Evolutionary conservation across 2,329 filamentous ascomycete species (phyloP).

Genomic region (Coleophoma eucalyptorum): DNA sequence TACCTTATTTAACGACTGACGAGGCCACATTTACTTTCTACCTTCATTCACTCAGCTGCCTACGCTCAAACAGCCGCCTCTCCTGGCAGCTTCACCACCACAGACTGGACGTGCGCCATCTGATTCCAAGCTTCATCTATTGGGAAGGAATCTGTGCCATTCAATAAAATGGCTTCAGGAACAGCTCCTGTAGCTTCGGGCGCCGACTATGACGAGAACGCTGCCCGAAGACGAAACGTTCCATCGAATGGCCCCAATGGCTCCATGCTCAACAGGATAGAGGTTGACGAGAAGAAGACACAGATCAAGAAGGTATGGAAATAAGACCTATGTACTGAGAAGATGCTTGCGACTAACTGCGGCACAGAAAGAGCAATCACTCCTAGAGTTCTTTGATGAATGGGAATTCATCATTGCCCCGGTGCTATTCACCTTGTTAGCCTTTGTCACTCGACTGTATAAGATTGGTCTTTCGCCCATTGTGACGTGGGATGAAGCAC

Average conservation of each 20-base stretch:
- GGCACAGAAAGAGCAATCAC: constrained; percentile 43
- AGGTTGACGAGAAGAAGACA: constrained; percentile 59
- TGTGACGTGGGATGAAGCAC: constrained; percentile 74
- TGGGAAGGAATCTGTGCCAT: neutral
- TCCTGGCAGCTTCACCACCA: neutral
- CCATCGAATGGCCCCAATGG: constrained; percentile 34
- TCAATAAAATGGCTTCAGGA: constrained; percentile 30
- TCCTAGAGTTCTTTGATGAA: constrained; percentile 59
- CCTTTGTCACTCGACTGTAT: constrained; percentile 64
- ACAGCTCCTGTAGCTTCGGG: constrained; percentile 56
- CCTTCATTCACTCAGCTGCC: neutral
- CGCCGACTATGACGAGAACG: constrained; percentile 49
- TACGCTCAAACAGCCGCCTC: neutral
- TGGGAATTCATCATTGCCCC: constrained; percentile 61
- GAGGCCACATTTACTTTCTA: constrained; percentile 1
- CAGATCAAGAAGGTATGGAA: constrained; percentile 47
- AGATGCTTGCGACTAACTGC: no score
- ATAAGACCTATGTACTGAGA: no score
- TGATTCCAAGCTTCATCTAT: neutral
- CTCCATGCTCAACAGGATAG: constrained; percentile 26
- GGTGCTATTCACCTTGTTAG: constrained; percentile 55
- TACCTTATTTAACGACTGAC: neutral
- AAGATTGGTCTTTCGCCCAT: constrained; percentile 70
- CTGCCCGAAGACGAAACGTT: constrained; percentile 52
- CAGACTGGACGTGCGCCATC: neutral